phyloP scores from a whole-genome alignment of 2,329 filamentous ascomycete species.

The Colletotrichum sp. region DNA sequence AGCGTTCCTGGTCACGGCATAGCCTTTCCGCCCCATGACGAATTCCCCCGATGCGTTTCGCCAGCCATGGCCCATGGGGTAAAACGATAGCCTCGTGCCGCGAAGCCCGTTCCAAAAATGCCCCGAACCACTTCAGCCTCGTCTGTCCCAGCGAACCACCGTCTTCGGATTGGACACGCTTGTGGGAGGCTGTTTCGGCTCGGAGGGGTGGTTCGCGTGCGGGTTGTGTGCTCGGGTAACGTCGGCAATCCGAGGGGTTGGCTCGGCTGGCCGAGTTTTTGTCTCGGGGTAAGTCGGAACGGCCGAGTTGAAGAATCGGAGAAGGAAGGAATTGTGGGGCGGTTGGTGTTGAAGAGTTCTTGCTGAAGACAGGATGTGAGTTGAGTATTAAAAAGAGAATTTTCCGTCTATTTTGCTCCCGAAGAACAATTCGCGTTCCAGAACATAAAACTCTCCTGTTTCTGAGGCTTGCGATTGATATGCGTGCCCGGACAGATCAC shows the following conservation, averaged over 20 bases:
- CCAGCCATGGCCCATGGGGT: background rate
- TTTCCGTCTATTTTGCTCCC: background rate
- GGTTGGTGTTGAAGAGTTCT: background rate
- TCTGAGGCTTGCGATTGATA: too few relatives aligned
- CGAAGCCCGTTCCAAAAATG: background rate
- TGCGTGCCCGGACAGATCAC: too few relatives aligned
- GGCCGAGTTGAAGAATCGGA: background rate
- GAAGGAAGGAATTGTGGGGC: background rate
- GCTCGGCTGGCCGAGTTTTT: constrained; percentile 5
- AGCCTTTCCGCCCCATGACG: background rate
- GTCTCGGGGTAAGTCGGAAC: background rate
- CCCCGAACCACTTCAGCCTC: background rate
- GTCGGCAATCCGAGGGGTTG: constrained; percentile 11
- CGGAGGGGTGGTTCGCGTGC: background rate
- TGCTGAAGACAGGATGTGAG: background rate
- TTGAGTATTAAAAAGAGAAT: background rate
- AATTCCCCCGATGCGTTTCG: background rate
- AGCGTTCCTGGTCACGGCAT: background rate
- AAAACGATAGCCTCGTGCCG: background rate
- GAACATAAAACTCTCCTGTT: too few relatives aligned
- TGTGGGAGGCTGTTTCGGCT: constrained; percentile 1
- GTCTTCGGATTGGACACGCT: background rate
- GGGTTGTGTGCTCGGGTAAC: background rate
- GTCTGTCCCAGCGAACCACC: background rate
- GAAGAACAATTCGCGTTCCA: rapidly evolving